Conservation (phyloP, 129 eudicot genomes). For the Arctium lappa region DNA sequence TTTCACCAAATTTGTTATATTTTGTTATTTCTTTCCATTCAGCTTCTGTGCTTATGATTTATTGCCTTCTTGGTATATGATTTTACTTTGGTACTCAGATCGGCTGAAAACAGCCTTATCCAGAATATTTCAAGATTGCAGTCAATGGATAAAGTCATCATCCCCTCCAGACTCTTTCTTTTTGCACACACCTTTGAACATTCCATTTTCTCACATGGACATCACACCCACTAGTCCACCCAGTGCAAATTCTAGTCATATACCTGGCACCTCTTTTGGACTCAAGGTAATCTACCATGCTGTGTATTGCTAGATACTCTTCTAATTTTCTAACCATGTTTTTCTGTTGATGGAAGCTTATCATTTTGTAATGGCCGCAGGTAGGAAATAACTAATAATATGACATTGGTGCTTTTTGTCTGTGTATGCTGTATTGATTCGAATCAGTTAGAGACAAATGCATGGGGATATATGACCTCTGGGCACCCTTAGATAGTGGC, state of each 20-base stretch:
- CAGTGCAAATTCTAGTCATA: conserved; percentile 31
- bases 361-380: background rate
- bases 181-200: conserved; percentile 45
- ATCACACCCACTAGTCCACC: conserved; percentile 75
- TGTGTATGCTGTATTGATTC: background rate
- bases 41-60: background rate
- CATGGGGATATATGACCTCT: background rate
- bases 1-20: background rate
- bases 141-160: conserved; percentile 68
- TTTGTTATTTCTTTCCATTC: background rate
- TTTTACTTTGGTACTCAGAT: conserved; percentile 42
- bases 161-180: conserved; percentile 43
- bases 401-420: background rate
- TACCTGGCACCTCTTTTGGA: conserved; percentile 48
- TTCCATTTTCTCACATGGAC: conserved; percentile 62
- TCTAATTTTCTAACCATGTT: background rate
- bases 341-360: background rate
- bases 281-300: conserved; percentile 61
- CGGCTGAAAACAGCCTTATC: conserved; percentile 73
- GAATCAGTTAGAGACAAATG: background rate
- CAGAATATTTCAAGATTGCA: conserved; percentile 80
- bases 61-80: conserved; percentile 2
- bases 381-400: background rate
- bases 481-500: background rate
- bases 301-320: background rate